Percentiles rank a stretch among this genome's conserved stretches.
Conservation (phyloP, 495 filamentous ascomycete species). For the Gamarada debralockiae region DNA sequence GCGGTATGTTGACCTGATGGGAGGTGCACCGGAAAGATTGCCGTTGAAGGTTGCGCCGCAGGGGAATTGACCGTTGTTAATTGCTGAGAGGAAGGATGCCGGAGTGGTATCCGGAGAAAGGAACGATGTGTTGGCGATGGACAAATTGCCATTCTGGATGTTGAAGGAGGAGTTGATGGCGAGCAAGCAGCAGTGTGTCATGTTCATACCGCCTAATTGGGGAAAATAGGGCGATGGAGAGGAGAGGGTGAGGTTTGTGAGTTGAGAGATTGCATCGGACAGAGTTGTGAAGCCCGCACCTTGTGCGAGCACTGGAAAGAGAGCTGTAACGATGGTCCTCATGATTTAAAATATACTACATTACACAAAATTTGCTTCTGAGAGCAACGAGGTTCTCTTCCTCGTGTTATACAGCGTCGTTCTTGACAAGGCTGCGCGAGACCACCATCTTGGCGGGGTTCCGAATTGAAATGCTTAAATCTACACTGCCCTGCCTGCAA, state of each 20-base stretch:
- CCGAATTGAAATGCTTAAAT: too few species aligned
- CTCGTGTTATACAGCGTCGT: too few species aligned
- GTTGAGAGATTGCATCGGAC: slow-evolving; percentile 1
- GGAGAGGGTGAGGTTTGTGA: background rate
- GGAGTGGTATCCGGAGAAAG: background rate
- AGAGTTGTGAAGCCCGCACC: background rate
- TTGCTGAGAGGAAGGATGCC: background rate
- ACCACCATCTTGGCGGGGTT: too few species aligned
- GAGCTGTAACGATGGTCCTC: too few species aligned
- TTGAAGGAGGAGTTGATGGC: slow-evolving; percentile 5
- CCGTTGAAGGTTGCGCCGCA: slow-evolving; percentile 32
- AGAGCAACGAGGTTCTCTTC: too few species aligned
- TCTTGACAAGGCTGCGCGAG: too few species aligned
- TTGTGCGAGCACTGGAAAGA: too few species aligned
- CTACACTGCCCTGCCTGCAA: too few species aligned
- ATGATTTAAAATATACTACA: too few species aligned
- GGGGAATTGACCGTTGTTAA: slow-evolving; percentile 24
- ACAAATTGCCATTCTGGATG: background rate
- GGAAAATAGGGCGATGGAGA: background rate
- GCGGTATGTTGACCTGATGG: slow-evolving; percentile 14
- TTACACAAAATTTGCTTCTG: too few species aligned
- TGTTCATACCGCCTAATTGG: background rate
- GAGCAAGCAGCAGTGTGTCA: slow-evolving; percentile 2
- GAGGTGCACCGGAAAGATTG: slow-evolving; percentile 24
- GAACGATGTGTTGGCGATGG: background rate